Base-by-base conservation (phyloP, 1,284 basidiomycete species). In the Ustilago shanxiensis region DNA sequence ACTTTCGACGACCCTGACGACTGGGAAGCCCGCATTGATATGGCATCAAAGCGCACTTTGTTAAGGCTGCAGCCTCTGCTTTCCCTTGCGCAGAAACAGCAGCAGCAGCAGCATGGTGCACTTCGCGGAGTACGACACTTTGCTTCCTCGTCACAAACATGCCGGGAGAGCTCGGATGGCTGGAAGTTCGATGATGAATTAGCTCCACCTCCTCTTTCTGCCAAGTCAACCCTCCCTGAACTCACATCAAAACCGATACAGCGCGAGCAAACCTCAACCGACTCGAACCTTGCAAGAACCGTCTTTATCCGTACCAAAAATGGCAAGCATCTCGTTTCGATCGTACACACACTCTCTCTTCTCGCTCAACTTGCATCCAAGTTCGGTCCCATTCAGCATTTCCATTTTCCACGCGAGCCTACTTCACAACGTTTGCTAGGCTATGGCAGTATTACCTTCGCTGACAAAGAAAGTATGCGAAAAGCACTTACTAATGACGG, bases 391-490 rank as follows among this genome's bases (percentile, higher is more conserved):
- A 67, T 78, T 13, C 62, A 71, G 31, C 53, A 58, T 39, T 78
- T 78, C 51, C 76, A 78, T 52, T 78, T 74, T 26, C 76, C 76
- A 3, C 71, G 76, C 29, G 72, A 74, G 9, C 68, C 72, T 5
- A 39, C 28, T 9, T 39, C 61, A 3, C 65, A 74, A 26, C 39
- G 62, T 6, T 54, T 74, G 1, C 39, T 78, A 8, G 76, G 76
- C 14, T 78, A 78, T 29, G 72, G 65, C 22, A 71, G 68, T 57
- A 53, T 78, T 56, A 75, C 72, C 10, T 78, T 78, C 50, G 31
- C 44, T 55, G 60, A 70, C 28, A 61, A 60, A 33, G 60, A 62
- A 10, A 66, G 62, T 51, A 37, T 74, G 13, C 55, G 54, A 3
- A 77, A 71, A 41, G 75, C 75, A 26, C 75, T 77, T 44, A 49